Conservation (phyloP, 2,329 filamentous ascomycete species). For the Neofusicoccum kwambonambiense region DNA sequence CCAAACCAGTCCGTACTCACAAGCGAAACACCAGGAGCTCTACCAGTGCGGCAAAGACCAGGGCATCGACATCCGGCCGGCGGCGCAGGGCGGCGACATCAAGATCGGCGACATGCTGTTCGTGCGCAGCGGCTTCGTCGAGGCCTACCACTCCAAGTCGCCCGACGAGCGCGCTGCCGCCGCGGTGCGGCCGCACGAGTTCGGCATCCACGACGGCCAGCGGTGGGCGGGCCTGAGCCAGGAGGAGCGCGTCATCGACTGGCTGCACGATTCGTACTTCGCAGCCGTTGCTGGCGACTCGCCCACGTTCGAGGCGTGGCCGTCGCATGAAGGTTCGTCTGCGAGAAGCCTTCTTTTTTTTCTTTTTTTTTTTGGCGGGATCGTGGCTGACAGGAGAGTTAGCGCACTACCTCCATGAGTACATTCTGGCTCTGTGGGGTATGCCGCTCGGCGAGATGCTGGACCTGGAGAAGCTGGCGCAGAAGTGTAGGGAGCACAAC, state of each 20-base stretch:
- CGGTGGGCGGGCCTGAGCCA: constrained; percentile 53
- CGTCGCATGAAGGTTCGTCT: constrained; percentile 45
- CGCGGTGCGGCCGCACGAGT: constrained; percentile 47
- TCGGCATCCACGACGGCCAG: constrained; percentile 39
- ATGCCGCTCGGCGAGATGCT: constrained; percentile 41
- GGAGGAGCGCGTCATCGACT: constrained; percentile 58
- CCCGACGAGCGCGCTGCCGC: constrained; percentile 34
- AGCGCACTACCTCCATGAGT: constrained; percentile 38
- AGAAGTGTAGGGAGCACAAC: constrained; percentile 55
- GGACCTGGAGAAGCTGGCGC: constrained; percentile 52
- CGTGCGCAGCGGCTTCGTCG: constrained; percentile 62
- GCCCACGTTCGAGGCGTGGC: constrained; percentile 63
- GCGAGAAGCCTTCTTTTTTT: no score
- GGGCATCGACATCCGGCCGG: constrained; percentile 60
- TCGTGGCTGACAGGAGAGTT: neutral
- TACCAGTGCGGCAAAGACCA: constrained; percentile 59
- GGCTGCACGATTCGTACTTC: constrained; percentile 70
- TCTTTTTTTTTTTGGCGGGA: neutral
- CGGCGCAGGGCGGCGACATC: constrained; percentile 54
- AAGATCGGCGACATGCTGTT: constrained; percentile 45
- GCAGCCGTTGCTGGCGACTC: constrained; percentile 64
- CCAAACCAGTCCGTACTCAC: no score
- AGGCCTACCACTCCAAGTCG: constrained; percentile 52
- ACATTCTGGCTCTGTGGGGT: constrained; percentile 40
- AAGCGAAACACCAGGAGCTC: constrained; percentile 38